phyloP scores from a whole-genome alignment of 2,329 filamentous ascomycete species.

The Fusarium sp. region DNA sequence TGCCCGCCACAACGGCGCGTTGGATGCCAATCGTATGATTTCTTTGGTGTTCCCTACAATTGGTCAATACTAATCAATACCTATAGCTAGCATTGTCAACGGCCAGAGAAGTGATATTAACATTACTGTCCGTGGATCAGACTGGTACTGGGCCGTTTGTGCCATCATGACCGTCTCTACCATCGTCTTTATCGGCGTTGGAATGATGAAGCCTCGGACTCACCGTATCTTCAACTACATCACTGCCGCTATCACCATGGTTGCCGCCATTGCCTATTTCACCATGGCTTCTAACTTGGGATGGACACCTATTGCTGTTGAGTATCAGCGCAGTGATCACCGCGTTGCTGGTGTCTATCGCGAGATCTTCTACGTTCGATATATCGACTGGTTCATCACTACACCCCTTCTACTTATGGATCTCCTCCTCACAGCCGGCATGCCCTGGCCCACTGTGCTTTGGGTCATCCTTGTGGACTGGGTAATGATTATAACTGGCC shows the following conservation, averaged over 20 bases:
- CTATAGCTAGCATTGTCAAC: constrained; percentile 22
- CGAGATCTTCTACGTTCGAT: constrained; percentile 70
- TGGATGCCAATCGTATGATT: constrained; percentile 26
- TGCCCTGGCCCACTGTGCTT: constrained; percentile 68
- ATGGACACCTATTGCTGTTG: constrained; percentile 63
- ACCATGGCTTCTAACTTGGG: constrained; percentile 67
- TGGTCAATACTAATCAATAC: fast-evolving
- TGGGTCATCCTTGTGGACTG: constrained; percentile 64
- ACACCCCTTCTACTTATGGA: constrained; percentile 75
- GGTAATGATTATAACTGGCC: constrained; percentile 63
- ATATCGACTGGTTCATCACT: constrained; percentile 68
- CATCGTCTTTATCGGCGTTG: constrained; percentile 67
- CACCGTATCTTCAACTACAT: constrained; percentile 71
- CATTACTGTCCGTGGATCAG: constrained; percentile 72
- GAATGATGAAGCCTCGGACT: constrained; percentile 67
- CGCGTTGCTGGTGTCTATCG: constrained; percentile 67
- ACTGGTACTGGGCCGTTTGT: constrained; percentile 75
- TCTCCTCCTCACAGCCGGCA: constrained; percentile 71
- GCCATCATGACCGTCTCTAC: constrained; percentile 71
- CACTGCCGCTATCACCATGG: constrained; percentile 64
- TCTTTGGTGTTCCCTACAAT: no score
- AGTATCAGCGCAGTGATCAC: constrained; percentile 62
- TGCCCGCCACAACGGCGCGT: constrained; percentile 16
- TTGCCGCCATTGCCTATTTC: constrained; percentile 67
- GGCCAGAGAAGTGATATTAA: constrained; percentile 62